Evolutionary conservation across 345 rosid species (phyloP).

Genomic region (Eucalyptus melliodora): DNA sequence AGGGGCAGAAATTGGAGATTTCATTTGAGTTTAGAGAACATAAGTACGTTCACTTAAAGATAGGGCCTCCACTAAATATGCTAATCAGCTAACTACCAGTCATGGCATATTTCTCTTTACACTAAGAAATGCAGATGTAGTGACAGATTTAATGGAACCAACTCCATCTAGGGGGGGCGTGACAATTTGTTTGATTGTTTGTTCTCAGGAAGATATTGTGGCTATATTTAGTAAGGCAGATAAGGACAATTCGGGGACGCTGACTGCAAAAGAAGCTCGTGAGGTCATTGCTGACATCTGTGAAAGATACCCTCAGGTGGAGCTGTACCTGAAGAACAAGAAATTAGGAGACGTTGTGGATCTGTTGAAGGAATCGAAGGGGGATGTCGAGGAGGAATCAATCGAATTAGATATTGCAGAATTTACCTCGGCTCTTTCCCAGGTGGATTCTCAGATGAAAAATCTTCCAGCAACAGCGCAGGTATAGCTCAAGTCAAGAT

Average conservation of each 20-base stretch:
- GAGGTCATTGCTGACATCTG: slow-evolving; percentile 69
- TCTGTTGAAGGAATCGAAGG: slow-evolving; percentile 52
- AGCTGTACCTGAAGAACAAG: slow-evolving; percentile 71
- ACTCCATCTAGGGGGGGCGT: background rate
- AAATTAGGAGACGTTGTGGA: slow-evolving; percentile 49
- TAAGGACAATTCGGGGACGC: slow-evolving; percentile 84
- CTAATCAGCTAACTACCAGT: background rate
- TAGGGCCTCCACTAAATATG: background rate
- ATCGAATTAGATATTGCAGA: slow-evolving; percentile 74
- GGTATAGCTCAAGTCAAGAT: slow-evolving; percentile 7
- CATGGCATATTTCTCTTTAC: background rate
- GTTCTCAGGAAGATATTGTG: slow-evolving; percentile 61
- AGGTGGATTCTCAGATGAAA: slow-evolving; percentile 87
- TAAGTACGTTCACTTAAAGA: background rate
- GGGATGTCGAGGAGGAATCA: slow-evolving; percentile 44
- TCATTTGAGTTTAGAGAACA: background rate
- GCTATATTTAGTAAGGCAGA: slow-evolving; percentile 87
- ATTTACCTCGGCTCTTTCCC: slow-evolving; percentile 66
- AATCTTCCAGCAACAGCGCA: slow-evolving; percentile 96
- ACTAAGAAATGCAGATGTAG: background rate
- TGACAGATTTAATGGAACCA: background rate
- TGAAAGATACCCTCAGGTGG: slow-evolving; percentile 89
- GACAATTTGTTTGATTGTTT: background rate
- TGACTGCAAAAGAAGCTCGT: slow-evolving; percentile 66
- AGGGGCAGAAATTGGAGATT: background rate